Evolutionary conservation across 805 yeast genomes (phyloP).

Genomic region (Kazachstania martiniae): DNA sequence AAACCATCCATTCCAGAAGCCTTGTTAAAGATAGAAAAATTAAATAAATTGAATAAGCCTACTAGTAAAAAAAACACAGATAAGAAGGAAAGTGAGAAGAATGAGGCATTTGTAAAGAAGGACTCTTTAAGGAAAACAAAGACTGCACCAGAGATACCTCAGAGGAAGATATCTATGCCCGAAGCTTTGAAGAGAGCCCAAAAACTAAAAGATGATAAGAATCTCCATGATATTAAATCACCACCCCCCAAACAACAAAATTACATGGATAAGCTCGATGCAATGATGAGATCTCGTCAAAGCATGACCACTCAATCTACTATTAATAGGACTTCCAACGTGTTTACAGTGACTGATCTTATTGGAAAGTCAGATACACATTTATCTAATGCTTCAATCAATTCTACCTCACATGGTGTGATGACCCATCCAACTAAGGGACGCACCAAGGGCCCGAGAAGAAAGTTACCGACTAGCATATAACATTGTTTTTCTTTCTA

Average conservation of each 20-base stretch:
- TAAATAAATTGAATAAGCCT: slow-evolving; percentile 2
- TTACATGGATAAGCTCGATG: too few species aligned
- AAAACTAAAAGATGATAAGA: slow-evolving; percentile 7
- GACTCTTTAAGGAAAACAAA: slow-evolving; percentile 5
- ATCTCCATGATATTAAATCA: too few species aligned
- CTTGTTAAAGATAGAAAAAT: slow-evolving; percentile 4
- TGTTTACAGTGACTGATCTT: too few species aligned
- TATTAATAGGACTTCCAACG: too few species aligned
- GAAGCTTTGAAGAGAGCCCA: slow-evolving; percentile 20
- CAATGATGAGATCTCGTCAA: too few species aligned
- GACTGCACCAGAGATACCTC: slow-evolving; percentile 17
- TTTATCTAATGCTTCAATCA: too few species aligned
- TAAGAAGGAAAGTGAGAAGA: background rate
- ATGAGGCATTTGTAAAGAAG: slow-evolving; percentile 12
- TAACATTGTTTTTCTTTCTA: background rate
- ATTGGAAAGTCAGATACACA: too few species aligned
- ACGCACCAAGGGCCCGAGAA: slow-evolving; percentile 30
- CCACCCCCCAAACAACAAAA: too few species aligned
- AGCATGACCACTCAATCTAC: too few species aligned
- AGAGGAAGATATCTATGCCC: slow-evolving; percentile 22
- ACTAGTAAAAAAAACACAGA: background rate
- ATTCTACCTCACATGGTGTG: too few species aligned
- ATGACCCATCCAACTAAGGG: slow-evolving; percentile 25
- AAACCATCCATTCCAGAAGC: slow-evolving; percentile 16
- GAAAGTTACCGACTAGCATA: slow-evolving; percentile 26